Evolutionary conservation across 73 alveolate species (phyloP).

Genomic region (Durusdinium trenchii): DNA sequence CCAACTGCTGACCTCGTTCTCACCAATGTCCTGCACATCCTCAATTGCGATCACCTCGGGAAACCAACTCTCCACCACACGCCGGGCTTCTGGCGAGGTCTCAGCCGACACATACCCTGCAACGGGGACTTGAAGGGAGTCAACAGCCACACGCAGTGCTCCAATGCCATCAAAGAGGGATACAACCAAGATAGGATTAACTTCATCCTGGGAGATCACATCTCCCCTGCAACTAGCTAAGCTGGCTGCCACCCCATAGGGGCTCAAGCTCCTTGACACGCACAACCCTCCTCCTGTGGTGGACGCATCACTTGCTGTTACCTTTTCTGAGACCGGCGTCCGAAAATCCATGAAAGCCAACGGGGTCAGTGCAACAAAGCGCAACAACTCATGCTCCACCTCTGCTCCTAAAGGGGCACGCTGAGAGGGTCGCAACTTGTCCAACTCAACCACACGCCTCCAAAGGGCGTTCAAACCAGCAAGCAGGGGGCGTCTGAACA

Average conservation of each 20-base stretch:
- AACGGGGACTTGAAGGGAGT: not conserved
- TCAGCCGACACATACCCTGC: not conserved
- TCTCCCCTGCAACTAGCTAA: no score
- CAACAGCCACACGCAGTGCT: not conserved
- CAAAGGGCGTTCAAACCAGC: not conserved
- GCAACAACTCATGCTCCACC: not conserved
- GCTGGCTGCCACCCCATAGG: no score
- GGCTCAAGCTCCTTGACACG: no score
- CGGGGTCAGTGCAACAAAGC: not conserved
- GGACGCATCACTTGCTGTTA: no score
- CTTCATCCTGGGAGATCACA: not conserved
- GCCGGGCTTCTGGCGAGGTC: not conserved
- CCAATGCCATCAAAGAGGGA: not conserved
- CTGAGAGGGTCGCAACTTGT: not conserved
- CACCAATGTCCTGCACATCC: not conserved
- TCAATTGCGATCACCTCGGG: not conserved
- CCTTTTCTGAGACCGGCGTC: no score
- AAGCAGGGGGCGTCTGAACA: not conserved
- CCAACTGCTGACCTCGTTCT: not conserved
- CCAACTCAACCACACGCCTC: not conserved
- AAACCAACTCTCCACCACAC: not conserved
- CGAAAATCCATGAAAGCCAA: not conserved
- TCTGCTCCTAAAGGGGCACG: not conserved
- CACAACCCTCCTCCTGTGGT: no score
- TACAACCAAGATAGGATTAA: not conserved